phyloP scores from a whole-genome alignment of 306 rosid species.

The Gynostemma pentaphyllum region DNA sequence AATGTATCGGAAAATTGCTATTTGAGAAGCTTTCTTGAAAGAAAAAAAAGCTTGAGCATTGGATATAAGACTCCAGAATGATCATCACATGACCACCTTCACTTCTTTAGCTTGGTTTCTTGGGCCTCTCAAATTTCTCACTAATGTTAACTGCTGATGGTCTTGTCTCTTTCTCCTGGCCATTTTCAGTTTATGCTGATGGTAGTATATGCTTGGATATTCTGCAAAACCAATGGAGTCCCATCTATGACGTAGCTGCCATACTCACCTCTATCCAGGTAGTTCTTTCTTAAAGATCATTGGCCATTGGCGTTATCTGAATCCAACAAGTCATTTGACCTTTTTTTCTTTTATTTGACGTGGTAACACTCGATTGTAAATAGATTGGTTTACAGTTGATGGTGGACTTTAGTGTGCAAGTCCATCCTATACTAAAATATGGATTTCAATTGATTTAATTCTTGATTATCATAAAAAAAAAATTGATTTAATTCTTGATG shows the following conservation, averaged over 20 bases:
- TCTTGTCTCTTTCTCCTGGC: not conserved
- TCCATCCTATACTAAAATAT: no score
- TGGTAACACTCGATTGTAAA: no score
- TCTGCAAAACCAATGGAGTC: conserved; percentile 97
- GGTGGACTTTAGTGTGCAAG: not conserved
- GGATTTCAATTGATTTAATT: no score
- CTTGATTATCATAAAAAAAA: no score
- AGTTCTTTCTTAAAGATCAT: not conserved
- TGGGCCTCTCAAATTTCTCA: not conserved
- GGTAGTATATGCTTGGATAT: conserved; percentile 97
- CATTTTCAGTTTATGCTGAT: conserved; percentile 78
- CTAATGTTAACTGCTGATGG: not conserved
- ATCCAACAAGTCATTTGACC: not conserved
- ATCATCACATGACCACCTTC: not conserved
- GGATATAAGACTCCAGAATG: not conserved
- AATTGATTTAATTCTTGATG: no score
- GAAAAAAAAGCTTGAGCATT: no score
- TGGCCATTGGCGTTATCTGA: not conserved
- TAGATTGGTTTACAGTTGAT: not conserved
- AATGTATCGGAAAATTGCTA: no score
- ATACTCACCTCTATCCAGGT: conserved; percentile 98
- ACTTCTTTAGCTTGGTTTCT: not conserved
- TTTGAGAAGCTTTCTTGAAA: no score
- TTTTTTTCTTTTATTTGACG: not conserved
- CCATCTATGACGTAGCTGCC: conserved; percentile 94